Percentiles rank a stretch among this genome's conserved stretches.
Evolutionary conservation across 768 basidiomycete species (phyloP).

Genomic region (Tulasnella sp.): DNA sequence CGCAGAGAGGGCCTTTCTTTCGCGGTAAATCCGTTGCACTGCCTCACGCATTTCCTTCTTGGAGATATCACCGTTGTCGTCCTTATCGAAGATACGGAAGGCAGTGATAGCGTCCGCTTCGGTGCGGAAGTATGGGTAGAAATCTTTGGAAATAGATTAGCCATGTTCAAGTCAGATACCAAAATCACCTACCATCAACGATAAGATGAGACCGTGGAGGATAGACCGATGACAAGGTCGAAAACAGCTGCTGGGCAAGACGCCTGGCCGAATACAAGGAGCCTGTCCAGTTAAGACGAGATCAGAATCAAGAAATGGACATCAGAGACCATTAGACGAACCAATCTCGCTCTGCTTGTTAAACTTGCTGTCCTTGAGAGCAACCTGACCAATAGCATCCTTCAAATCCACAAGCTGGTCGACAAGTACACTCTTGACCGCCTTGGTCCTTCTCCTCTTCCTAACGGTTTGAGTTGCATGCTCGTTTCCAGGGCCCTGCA

Average conservation of each 20-base stretch:
- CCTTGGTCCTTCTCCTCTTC: slow-evolving; percentile 24
- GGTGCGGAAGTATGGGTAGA: slow-evolving; percentile 60
- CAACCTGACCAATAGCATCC: slow-evolving; percentile 56
- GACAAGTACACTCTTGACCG: slow-evolving; percentile 53
- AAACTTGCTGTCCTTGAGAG: slow-evolving; percentile 51
- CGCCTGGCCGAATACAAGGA: slow-evolving; percentile 48
- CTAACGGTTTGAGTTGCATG: slow-evolving; percentile 2
- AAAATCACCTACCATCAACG: slow-evolving; percentile 42
- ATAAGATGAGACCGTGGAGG: slow-evolving; percentile 49
- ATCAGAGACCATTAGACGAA: slow-evolving; percentile 15
- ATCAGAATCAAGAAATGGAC: background rate
- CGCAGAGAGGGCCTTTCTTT: slow-evolving; percentile 56
- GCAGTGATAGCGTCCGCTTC: slow-evolving; percentile 54
- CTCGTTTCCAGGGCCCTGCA: no score
- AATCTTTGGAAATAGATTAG: slow-evolving; percentile 38
- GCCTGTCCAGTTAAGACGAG: background rate
- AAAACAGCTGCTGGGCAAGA: slow-evolving; percentile 56
- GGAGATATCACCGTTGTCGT: slow-evolving; percentile 59
- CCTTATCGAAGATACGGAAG: slow-evolving; percentile 15
- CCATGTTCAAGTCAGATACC: slow-evolving; percentile 2
- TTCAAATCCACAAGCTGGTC: slow-evolving; percentile 41
- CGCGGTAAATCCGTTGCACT: slow-evolving; percentile 65
- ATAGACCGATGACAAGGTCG: slow-evolving; percentile 42
- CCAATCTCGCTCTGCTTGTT: slow-evolving; percentile 43
- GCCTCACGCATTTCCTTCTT: slow-evolving; percentile 73